phyloP scores from a whole-genome alignment of 495 filamentous ascomycete genomes.

The Pyronema omphalodes region DNA sequence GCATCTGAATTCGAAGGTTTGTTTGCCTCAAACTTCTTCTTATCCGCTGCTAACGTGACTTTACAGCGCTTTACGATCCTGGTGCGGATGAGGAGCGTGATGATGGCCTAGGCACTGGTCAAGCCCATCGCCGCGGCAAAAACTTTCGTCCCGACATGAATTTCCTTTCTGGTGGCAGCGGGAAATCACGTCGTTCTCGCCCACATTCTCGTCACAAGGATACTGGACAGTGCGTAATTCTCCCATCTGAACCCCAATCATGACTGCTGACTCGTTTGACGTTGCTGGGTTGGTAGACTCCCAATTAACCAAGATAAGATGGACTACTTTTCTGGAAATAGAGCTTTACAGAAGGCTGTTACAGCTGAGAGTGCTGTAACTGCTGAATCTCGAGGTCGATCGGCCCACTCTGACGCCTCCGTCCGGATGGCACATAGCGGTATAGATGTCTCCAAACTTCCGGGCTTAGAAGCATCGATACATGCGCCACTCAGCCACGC shows the following conservation, averaged over 20 bases:
- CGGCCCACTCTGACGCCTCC: not conserved
- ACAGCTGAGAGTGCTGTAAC: not conserved
- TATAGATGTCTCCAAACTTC: too few relatives aligned
- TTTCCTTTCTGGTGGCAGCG: not conserved
- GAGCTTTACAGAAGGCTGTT: not conserved
- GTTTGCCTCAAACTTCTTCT: not conserved
- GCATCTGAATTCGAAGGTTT: conserved; percentile 12
- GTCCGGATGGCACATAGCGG: not conserved
- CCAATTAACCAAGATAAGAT: not conserved
- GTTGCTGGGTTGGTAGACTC: not conserved
- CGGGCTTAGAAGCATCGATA: too few relatives aligned
- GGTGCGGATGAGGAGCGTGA: conserved; percentile 14
- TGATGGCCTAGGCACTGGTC: conserved; percentile 20
- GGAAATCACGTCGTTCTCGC: conserved; percentile 1
- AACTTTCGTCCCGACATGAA: conserved; percentile 13
- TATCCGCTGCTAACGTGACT: not conserved
- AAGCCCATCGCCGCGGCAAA: conserved; percentile 16
- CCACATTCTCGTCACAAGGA: not conserved
- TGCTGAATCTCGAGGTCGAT: not conserved
- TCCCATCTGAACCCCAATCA: not conserved
- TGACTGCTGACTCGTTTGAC: not conserved
- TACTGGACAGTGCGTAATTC: not conserved
- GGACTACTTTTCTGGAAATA: not conserved
- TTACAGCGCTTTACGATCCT: conserved; percentile 16
- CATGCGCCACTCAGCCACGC: too few relatives aligned